Evolutionary conservation across 2,329 filamentous ascomycete genomes (phyloP), one percentile per base, ranked within the genome.

Genomic region (Lachnellula subtilissima): DNA sequence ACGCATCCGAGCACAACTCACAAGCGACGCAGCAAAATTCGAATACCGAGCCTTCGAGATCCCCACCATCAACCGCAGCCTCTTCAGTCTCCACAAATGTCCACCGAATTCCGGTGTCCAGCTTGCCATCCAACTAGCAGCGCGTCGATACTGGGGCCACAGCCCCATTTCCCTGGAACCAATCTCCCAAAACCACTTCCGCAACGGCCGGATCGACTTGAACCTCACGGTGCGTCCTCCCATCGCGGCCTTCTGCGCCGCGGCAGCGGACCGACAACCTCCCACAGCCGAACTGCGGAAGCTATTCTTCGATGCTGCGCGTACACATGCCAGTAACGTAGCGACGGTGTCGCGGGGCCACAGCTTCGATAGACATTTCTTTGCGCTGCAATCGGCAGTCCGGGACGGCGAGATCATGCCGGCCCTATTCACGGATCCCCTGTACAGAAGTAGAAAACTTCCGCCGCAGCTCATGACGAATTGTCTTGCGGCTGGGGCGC

Each of bases 81-180:
- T 47, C 7, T 32, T 55, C 40, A n/a, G 42, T 2, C 32, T 25
- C 15, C 48, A 51, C 35, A 48, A 35, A 43, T 52, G 22, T 17
- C 52, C 55, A 5, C 52, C 48, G 15, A 54, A 54, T 11, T 50
- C 47, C 22, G 52, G 32, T 5, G 19, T 50, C 15, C 51, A 57
- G 32, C 32, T 57, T n/a, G 25, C 32, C 3, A 25, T 57, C 32
- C 55, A 57, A 28, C 55, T 57, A 19, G 55, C 55, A 12, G 8
- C 22, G 7, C 28, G 32, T 35, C 48, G 28, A 6, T 43, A 51
- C 43, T 57, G 39, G 12, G 55, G 48, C 9, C 37, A 51, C 14
- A 37, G 17, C 8, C 42, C 42, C 14, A 40, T 36, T 8, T 17
- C 36, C 14, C 7, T n/a, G 11, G 49, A 56, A 37, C 15, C 54